Percentiles rank a stretch among this genome's conserved stretches.
Conservation (phyloP, 2,329 filamentous ascomycete genomes). For the Xylariomycetidae sp. region DNA sequence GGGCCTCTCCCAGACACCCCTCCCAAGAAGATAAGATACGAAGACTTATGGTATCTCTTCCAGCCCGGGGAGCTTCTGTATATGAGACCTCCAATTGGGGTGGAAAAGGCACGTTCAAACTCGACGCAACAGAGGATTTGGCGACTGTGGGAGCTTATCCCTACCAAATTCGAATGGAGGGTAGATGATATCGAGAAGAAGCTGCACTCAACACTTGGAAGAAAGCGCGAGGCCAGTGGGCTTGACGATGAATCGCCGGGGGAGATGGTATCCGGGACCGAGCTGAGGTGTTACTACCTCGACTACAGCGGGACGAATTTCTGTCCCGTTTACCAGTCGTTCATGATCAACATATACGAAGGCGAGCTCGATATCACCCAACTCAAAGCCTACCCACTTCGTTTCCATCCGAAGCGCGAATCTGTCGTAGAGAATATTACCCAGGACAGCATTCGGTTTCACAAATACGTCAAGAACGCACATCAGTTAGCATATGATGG, state of each 20-base stretch:
- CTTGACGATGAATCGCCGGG: slow-evolving; percentile 29
- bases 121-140: slow-evolving; percentile 37
- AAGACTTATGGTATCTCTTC: slow-evolving; percentile 39
- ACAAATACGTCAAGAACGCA: slow-evolving; percentile 22
- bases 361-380: slow-evolving; percentile 34
- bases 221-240: not conserved
- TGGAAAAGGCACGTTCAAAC: too few relatives aligned
- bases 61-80: slow-evolving; percentile 35
- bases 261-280: too few relatives aligned
- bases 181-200: not conserved
- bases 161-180: not conserved
- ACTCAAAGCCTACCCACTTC: slow-evolving; percentile 34
- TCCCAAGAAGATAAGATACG: slow-evolving; percentile 31
- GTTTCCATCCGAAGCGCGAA: slow-evolving; percentile 30
- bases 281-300: too few relatives aligned
- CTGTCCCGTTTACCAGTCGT: slow-evolving; percentile 33
- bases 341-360: slow-evolving; percentile 31
- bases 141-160: slow-evolving; percentile 33
- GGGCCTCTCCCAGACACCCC: slow-evolving; percentile 10
- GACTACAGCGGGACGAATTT: slow-evolving; percentile 36
- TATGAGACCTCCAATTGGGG: slow-evolving; percentile 32
- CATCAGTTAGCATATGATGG: not conserved
- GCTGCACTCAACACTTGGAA: not conserved
- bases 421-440: slow-evolving; percentile 29
- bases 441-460: slow-evolving; percentile 28